These are phyloP conservation scores for Aureobasidium sp. DNA, from an alignment of 2,329 filamentous ascomycete species.

Conservation along the genomic window DNA sequence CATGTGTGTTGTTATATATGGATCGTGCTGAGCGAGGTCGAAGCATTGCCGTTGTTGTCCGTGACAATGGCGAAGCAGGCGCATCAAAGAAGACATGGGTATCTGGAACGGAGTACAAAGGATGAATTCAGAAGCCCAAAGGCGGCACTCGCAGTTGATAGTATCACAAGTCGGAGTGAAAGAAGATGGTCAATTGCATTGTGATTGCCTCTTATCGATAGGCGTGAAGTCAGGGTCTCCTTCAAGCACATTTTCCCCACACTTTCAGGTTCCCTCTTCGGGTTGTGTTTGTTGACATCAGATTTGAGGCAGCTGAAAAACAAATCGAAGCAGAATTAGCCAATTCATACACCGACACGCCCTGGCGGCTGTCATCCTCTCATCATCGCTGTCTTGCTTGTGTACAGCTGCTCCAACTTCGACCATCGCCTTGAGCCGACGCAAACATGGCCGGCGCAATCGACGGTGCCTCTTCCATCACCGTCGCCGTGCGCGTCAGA, in stretches of 20 bases:
- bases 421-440: no score
- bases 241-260: no score
- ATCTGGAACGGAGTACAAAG: not conserved
- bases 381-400: not conserved
- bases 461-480: slow-evolving; percentile 41
- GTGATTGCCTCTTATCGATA: not conserved
- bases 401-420: not conserved
- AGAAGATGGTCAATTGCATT: not conserved
- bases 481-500: slow-evolving; percentile 50
- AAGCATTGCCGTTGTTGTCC: not conserved
- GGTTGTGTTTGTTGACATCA: not conserved
- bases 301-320: not conserved
- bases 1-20: not conserved
- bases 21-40: not conserved
- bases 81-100: not conserved
- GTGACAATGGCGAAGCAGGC: not conserved
- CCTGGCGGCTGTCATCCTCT: slow-evolving; percentile 2
- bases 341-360: slow-evolving; percentile 2
- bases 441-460: slow-evolving; percentile 15
- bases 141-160: not conserved
- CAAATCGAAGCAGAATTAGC: not conserved
- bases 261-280: not conserved
- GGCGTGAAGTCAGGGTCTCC: not conserved
- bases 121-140: not conserved
- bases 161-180: not conserved